Evolutionary conservation across 148 eudicot species (phyloP).

Genomic region (Persicaria maculosa): DNA sequence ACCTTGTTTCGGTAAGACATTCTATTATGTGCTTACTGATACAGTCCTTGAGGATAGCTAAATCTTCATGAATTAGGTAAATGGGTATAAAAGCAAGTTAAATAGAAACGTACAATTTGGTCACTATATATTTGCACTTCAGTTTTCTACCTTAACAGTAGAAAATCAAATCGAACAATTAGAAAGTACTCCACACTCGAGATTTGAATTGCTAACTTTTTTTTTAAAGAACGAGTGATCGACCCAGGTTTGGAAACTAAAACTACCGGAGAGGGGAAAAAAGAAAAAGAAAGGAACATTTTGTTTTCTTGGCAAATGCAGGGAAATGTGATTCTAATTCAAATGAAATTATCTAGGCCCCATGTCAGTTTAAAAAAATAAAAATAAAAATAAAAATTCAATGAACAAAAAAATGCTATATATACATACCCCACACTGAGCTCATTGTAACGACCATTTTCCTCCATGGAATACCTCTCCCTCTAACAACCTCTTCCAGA

Average conservation of each 20-base stretch:
- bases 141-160: no score
- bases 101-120: no score
- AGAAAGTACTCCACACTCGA: no score
- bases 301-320: constrained; percentile 5
- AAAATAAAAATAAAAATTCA: not conserved
- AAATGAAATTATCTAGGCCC: not conserved
- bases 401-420: constrained; percentile 1
- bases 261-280: not conserved
- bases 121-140: no score
- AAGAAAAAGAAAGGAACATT: not conserved
- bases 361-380: no score
- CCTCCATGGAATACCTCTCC: constrained; percentile 5
- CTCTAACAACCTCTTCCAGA: not conserved
- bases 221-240: not conserved
- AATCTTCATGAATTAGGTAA: no score
- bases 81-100: no score
- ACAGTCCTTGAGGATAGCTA: no score
- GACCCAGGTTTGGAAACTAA: not conserved
- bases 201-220: no score
- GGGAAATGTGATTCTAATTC: not conserved
- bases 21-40: no score
- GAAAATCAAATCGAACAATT: no score
- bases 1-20: no score
- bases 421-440: constrained; percentile 10
- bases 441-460: constrained; percentile 7